phyloP scores from a whole-genome alignment of 192 early-diverging fungal species.

The Paraglomus occultum region DNA sequence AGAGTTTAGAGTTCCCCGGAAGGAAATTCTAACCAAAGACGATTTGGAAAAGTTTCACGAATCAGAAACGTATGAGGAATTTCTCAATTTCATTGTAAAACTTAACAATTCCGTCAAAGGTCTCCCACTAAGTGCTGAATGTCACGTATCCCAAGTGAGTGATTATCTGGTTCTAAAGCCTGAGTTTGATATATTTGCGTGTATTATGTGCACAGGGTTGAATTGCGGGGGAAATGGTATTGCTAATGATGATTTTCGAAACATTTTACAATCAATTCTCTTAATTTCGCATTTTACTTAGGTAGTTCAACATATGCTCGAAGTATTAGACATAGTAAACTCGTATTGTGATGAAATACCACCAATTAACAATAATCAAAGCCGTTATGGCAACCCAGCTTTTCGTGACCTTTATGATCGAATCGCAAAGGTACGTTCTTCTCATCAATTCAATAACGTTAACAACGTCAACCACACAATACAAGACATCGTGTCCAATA shows the following conservation, averaged over 20 bases:
- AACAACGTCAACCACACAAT: background rate
- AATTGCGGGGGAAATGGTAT: too few relatives aligned
- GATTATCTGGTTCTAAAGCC: background rate
- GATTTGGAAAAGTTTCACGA: conserved; percentile 77
- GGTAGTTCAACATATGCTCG: conserved; percentile 58
- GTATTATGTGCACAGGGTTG: background rate
- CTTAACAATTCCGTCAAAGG: conserved; percentile 79
- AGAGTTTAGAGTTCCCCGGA: conserved; percentile 38
- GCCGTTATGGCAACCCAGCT: conserved; percentile 94
- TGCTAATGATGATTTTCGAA: too few relatives aligned
- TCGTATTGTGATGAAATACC: conserved; percentile 61
- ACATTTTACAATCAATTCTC: too few relatives aligned
- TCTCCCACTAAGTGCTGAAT: conserved; percentile 51
- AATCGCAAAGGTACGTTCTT: conserved; percentile 54
- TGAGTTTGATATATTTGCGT: background rate
- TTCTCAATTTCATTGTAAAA: conserved; percentile 65
- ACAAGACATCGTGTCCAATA: background rate
- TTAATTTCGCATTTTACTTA: conserved; percentile 3
- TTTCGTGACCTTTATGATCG: conserved; percentile 88
- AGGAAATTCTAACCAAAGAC: conserved; percentile 78
- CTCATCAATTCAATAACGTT: background rate
- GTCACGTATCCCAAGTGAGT: conserved; percentile 52
- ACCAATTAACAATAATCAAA: conserved; percentile 71
- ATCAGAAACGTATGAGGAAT: conserved; percentile 60
- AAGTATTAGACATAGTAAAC: conserved; percentile 64